A percentile compares a stretch with the other conserved stretches of the same genome.
Conservation (phyloP, 306 rosid genomes). For the Abrus precatorius region DNA sequence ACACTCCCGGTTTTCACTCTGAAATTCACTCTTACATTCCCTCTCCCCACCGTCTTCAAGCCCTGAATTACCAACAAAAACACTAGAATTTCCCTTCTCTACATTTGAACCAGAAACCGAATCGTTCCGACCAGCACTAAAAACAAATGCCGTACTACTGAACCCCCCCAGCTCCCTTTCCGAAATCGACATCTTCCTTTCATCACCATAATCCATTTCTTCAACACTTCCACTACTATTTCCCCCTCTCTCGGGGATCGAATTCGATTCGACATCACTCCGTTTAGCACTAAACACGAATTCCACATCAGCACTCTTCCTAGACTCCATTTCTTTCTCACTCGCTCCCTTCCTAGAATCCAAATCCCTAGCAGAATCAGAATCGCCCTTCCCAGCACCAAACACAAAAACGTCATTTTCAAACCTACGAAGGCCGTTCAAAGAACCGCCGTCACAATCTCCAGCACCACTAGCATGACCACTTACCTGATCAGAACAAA, state of each 20-base stretch:
- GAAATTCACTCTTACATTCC: constrained; percentile 43
- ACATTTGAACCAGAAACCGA: constrained; percentile 42
- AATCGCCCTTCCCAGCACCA: constrained; percentile 46
- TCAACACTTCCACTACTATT: constrained; percentile 27
- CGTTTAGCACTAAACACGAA: constrained; percentile 57
- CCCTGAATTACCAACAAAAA: constrained; percentile 36
- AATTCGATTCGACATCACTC: constrained; percentile 39
- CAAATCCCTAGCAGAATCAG: constrained; percentile 47
- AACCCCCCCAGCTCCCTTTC: constrained; percentile 33
- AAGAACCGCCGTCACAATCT: constrained; percentile 30
- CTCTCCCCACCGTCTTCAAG: constrained; percentile 33
- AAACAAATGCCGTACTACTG: constrained; percentile 47
- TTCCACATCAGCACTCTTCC: constrained; percentile 47
- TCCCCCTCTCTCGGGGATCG: constrained; percentile 19
- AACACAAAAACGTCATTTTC: constrained; percentile 54
- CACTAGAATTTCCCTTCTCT: constrained; percentile 45
- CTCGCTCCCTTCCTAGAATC: constrained; percentile 30
- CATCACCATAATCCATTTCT: constrained; percentile 42
- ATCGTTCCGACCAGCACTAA: constrained; percentile 46
- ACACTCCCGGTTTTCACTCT: constrained; percentile 38
- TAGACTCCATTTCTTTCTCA: constrained; percentile 40
- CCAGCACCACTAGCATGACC: constrained; percentile 24
- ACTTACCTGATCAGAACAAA: constrained; percentile 58
- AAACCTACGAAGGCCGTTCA: constrained; percentile 13
- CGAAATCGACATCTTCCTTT: constrained; percentile 32